Evolutionary conservation across 495 filamentous ascomycete genomes (phyloP).

Genomic region (Xylaria longipes): DNA sequence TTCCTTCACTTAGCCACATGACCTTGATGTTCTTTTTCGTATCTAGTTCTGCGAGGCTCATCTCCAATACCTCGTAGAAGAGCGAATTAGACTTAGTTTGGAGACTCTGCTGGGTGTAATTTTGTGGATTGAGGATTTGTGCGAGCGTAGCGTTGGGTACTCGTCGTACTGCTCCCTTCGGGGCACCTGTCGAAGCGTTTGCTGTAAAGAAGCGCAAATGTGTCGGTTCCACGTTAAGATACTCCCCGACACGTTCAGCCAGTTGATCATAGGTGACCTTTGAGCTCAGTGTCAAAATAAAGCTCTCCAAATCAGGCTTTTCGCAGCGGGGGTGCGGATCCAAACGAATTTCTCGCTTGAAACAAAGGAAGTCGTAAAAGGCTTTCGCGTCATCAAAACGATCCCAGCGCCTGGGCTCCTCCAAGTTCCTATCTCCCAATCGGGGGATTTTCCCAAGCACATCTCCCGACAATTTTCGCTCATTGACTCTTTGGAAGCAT

Average conservation of each 20-base stretch:
- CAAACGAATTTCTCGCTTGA: constrained; percentile 78
- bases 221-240: constrained; percentile 77
- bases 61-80: constrained; percentile 91
- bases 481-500: constrained; percentile 78
- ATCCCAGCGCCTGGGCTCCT: constrained; percentile 42
- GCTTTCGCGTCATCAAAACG: constrained; percentile 70
- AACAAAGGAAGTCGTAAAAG: constrained; percentile 91
- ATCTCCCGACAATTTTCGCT: constrained; percentile 48
- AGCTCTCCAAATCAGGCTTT: constrained; percentile 60
- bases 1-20: constrained; percentile 85
- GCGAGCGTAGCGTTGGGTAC: constrained; percentile 65
- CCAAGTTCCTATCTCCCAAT: constrained; percentile 34
- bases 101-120: constrained; percentile 57
- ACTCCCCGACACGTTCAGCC: constrained; percentile 82
- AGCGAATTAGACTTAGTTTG: constrained; percentile 77
- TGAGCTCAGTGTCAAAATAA: constrained; percentile 76
- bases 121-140: constrained; percentile 71
- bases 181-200: constrained; percentile 71
- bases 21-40: constrained; percentile 85
- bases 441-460: constrained; percentile 39
- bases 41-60: constrained; percentile 90
- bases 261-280: constrained; percentile 93
- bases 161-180: constrained; percentile 78
- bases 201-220: constrained; percentile 91
- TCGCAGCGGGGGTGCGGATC: constrained; percentile 60